phyloP scores from a whole-genome alignment of 176 grass and related monocot species.

The Cenchrus purpureus region DNA sequence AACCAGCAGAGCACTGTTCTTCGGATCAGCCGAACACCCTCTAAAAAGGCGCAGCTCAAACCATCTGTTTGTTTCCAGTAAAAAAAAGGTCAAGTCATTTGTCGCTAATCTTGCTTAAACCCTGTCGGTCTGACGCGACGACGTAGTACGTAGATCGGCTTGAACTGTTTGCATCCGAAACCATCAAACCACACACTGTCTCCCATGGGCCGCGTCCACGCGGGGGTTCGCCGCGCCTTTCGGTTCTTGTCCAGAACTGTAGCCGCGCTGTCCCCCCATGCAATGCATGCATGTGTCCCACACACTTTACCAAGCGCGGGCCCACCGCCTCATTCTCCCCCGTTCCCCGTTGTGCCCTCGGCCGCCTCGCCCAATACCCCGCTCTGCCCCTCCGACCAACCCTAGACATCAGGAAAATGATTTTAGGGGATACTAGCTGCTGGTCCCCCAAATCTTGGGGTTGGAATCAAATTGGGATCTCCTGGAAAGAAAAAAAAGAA shows the following conservation, averaged over 20 bases:
- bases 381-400: not conserved
- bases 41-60: not conserved
- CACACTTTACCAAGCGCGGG: constrained; percentile 34
- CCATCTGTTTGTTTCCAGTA: not conserved
- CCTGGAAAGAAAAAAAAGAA: not conserved
- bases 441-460: constrained; percentile 30
- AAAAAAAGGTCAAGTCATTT: no score
- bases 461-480: constrained; percentile 33
- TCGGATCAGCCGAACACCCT: no score
- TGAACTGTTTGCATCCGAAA: not conserved
- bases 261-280: constrained; percentile 32
- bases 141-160: not conserved
- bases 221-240: constrained; percentile 17
- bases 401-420: not conserved
- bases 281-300: constrained; percentile 27
- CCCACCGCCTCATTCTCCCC: constrained; percentile 36
- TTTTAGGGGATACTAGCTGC: not conserved
- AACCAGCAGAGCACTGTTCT: no score
- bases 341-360: not conserved
- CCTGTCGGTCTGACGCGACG: not conserved
- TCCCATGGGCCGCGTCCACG: not conserved
- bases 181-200: not conserved
- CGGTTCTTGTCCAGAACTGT: constrained; percentile 47
- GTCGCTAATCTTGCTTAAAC: not conserved
- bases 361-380: not conserved